These are phyloP conservation scores for Platanthera guangdongensis DNA, from an alignment of 106 monocot species.

Conservation along the genomic window DNA sequence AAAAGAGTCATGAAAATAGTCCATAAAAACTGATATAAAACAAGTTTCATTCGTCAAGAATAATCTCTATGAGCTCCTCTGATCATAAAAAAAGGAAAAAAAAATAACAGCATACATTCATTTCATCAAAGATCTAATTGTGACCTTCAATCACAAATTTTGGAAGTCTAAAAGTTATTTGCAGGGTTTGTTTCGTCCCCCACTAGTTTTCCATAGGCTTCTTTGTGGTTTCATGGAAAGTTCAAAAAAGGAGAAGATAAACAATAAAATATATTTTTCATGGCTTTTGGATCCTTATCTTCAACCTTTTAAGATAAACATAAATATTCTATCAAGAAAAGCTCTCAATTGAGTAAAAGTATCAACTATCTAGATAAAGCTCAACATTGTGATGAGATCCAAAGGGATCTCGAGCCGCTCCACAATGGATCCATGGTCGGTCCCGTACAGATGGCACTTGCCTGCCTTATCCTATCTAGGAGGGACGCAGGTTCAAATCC, in stretches of 20 bases:
- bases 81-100: too few species aligned
- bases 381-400: neutral
- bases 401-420: too few species aligned
- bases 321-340: neutral
- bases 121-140: neutral
- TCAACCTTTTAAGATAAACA: neutral
- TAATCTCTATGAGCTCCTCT: too few species aligned
- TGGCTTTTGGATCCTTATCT: neutral
- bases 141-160: neutral
- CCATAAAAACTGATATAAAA: too few species aligned
- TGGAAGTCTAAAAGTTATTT: neutral
- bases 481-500: too few species aligned
- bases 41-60: too few species aligned
- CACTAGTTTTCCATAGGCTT: neutral
- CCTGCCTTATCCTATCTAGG: too few species aligned
- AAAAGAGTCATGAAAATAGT: too few species aligned
- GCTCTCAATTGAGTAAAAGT: too few species aligned
- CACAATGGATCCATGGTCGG: too few species aligned
- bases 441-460: too few species aligned
- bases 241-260: neutral
- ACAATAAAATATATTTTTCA: neutral
- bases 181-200: neutral
- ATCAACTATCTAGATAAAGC: too few species aligned
- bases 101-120: neutral
- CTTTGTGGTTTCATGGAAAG: neutral